Conservation (phyloP, 352 stramenopile species). For the Phytophthora sp. region DNA sequence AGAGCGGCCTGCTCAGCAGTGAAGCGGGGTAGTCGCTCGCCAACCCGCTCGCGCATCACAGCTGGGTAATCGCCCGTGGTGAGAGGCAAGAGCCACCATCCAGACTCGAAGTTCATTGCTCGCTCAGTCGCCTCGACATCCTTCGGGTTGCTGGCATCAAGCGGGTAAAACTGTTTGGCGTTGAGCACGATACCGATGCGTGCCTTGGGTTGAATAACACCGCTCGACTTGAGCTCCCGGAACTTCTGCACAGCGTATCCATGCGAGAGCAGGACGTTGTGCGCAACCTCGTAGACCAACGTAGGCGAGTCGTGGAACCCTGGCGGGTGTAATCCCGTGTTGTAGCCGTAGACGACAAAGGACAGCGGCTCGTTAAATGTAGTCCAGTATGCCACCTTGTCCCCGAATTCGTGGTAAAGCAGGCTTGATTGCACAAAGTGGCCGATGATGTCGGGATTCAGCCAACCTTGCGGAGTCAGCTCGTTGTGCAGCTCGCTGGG, state of each 20-base stretch:
- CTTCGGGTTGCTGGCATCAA: conserved; percentile 51
- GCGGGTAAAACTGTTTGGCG: conserved; percentile 73
- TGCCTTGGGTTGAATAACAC: conserved; percentile 45
- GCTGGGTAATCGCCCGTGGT: conserved; percentile 89
- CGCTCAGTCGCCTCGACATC: conserved; percentile 68
- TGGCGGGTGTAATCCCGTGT: conserved; percentile 56
- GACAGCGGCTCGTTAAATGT: conserved; percentile 95
- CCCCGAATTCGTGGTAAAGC: conserved; percentile 91
- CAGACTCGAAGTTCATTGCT: conserved; percentile 88
- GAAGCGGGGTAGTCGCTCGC: conserved; percentile 84
- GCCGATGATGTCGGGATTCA: conserved; percentile 40
- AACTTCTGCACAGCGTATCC: conserved; percentile 85
- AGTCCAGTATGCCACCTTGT: conserved; percentile 92
- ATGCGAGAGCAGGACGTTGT: conserved; percentile 93
- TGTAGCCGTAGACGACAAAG: conserved; percentile 86
- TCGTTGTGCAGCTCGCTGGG: conserved; percentile 33
- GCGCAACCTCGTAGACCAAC: conserved; percentile 54
- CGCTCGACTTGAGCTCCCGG: conserved; percentile 64
- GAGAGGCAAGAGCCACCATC: conserved; percentile 91
- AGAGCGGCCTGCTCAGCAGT: conserved; percentile 66
- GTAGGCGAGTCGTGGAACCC: conserved; percentile 38
- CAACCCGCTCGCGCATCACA: conserved; percentile 84
- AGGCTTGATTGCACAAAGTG: conserved; percentile 85
- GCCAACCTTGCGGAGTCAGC: conserved; percentile 29
- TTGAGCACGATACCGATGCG: conserved; percentile 92